phyloP scores from a whole-genome alignment of 495 filamentous ascomycete species.

The Trichoderma reesei region DNA sequence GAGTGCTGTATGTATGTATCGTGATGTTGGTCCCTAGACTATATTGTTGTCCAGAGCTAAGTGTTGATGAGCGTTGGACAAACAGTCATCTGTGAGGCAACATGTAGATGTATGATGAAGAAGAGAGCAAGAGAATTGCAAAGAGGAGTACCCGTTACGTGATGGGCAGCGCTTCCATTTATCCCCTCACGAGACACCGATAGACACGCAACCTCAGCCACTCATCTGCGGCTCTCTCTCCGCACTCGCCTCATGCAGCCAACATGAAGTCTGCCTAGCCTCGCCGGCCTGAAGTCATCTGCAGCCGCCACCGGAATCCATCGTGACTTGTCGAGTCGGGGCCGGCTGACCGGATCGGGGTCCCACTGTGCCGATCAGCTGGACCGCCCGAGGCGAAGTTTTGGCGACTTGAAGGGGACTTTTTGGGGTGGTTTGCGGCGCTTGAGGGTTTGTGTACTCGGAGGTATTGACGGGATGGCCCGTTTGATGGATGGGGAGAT shows the following conservation, averaged over 20 bases:
- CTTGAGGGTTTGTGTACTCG: background rate
- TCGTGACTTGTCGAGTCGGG: background rate
- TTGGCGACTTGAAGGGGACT: background rate
- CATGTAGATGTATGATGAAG: too few species aligned
- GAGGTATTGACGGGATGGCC: too few species aligned
- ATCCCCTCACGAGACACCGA: background rate
- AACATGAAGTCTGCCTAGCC: background rate
- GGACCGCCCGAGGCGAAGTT: background rate
- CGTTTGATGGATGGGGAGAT: too few species aligned
- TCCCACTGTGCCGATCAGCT: background rate
- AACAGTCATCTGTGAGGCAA: too few species aligned
- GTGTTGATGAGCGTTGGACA: too few species aligned
- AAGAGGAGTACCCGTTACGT: background rate
- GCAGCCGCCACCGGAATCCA: background rate
- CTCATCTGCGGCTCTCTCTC: background rate
- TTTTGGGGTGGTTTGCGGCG: background rate
- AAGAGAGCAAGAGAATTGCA: background rate
- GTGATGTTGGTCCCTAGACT: background rate
- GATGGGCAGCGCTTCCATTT: too few species aligned
- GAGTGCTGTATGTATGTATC: background rate
- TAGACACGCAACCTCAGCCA: background rate
- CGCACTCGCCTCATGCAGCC: too few species aligned
- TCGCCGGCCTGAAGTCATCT: background rate
- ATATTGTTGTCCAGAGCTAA: too few species aligned
- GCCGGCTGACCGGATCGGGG: constrained; percentile 4